A percentile compares a stretch with the other conserved stretches of the same genome.
phyloP scores from a whole-genome alignment of 176 grass and related monocot genomes.

The Oryza officinalis region DNA sequence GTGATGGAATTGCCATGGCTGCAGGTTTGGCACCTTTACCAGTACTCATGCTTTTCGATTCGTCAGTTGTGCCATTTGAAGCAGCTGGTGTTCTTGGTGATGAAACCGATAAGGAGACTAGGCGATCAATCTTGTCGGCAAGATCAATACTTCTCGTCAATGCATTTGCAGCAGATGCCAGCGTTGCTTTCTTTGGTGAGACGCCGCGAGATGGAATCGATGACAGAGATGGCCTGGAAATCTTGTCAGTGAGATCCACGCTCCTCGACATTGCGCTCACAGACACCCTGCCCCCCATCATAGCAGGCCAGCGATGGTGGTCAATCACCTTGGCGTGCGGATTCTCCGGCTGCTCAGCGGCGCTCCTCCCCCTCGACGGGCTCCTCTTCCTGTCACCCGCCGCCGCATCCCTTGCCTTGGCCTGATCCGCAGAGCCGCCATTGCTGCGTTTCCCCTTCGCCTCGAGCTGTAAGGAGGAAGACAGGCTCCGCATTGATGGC shows the following conservation, averaged over 20 bases:
- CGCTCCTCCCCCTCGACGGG: conserved; percentile 57
- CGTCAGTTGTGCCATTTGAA: conserved; percentile 26
- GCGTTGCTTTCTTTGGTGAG: conserved; percentile 44
- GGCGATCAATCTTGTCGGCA: conserved; percentile 48
- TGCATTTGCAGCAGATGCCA: conserved; percentile 40
- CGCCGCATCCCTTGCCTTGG: conserved; percentile 21
- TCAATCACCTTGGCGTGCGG: conserved; percentile 76
- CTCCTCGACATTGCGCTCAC: conserved; percentile 59
- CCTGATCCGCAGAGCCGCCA: conserved; percentile 40
- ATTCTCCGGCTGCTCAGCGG: conserved; percentile 61
- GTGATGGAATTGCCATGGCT: conserved; percentile 34
- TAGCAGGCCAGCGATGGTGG: conserved; percentile 91
- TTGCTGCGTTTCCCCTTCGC: conserved; percentile 43
- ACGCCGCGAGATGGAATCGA: conserved; percentile 28
- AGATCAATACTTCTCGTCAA: conserved; percentile 62
- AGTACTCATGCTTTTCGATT: neutral
- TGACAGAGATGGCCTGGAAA: conserved; percentile 48
- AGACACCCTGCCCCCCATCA: conserved; percentile 67
- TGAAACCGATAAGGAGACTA: conserved; percentile 37
- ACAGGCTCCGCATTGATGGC: conserved; percentile 81
- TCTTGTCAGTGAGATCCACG: conserved; percentile 65
- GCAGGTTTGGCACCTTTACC: conserved; percentile 39
- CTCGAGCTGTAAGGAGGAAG: conserved; percentile 78
- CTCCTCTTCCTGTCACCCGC: conserved; percentile 73
- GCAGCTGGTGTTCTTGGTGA: conserved; percentile 42